Evolutionary conservation across 106 monocot genomes (phyloP).

Genomic region (Chionographis japonica): DNA sequence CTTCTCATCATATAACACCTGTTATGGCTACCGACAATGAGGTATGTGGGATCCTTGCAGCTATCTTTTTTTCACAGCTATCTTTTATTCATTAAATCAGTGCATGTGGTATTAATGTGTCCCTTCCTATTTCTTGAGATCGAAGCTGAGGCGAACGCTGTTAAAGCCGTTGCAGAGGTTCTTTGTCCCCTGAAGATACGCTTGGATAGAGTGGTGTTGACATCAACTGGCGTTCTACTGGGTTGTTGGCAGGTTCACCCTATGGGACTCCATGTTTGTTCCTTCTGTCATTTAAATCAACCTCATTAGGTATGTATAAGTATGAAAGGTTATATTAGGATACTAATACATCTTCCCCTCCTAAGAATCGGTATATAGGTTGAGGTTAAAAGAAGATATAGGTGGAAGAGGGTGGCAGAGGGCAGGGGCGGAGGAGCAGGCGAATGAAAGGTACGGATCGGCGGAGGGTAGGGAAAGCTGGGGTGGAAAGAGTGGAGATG

Average conservation of each 20-base stretch:
- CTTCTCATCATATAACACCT: constrained; percentile 82
- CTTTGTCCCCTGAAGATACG: constrained; percentile 70
- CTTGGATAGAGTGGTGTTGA: constrained; percentile 82
- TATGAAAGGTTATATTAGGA: too few relatives aligned
- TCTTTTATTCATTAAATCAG: neutral
- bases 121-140: constrained; percentile 59
- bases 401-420: too few relatives aligned
- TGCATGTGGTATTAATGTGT: constrained; percentile 18
- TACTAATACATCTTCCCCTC: too few relatives aligned
- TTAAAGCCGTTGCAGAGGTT: constrained; percentile 50
- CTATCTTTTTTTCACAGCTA: neutral
- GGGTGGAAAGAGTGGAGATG: too few relatives aligned
- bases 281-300: neutral
- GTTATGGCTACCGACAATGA: constrained; percentile 58
- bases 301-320: neutral
- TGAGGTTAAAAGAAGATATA: too few relatives aligned
- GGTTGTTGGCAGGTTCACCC: constrained; percentile 88
- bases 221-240: constrained; percentile 92
- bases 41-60: constrained; percentile 30
- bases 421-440: too few relatives aligned
- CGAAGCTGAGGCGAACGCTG: constrained; percentile 72
- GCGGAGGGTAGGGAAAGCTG: too few relatives aligned
- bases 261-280: neutral
- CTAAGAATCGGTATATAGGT: too few relatives aligned
- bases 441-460: too few relatives aligned